Base-by-base conservation (phyloP, 1,284 basidiomycete species). In the Cryptococcus amylolentus region DNA sequence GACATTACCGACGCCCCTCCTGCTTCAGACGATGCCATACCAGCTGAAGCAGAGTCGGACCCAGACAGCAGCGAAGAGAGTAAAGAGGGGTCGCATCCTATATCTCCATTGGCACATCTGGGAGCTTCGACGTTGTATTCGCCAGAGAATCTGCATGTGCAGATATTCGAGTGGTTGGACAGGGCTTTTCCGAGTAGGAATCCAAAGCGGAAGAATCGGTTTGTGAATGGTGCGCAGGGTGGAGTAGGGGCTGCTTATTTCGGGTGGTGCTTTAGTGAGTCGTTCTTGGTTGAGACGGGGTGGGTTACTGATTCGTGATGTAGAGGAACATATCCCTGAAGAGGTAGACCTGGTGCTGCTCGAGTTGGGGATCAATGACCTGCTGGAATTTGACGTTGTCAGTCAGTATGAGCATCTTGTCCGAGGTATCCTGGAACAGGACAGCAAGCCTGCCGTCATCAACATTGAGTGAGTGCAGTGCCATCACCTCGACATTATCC, bases 221-320 rank as follows among this genome's bases (percentile, higher is more conserved):
- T 72, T 37, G 54, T 68, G 12, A 73, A 71, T 45, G 73, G 73
- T 16, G 73, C 73, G 6, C 73, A 75, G 51, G 75, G 75, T 8
- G 75, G 72, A n/a, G 69, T 73, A 0, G 75, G 75, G 1, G 62
- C 69, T 6, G 69, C 67, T 8, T 77, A 77, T 50, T 74, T 73
- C 58, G 67, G 69, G 2, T 75, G 73, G 68, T 77, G 75, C 51
- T 77, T 72, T 51, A 69, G 71, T 73, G 61, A 58, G 69, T 70
- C 14, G 26, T 39, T 12, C 42, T 47, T 31, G 20, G 10, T 46
- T 18, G 18, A 41, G 13, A 18, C 13, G 26, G 26, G 28, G 1
- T 41, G 31, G 4, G 13, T 27, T 27, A 7, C 7, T 35, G 26
- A 40, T 37, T 48, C 47, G n/a, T 38, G 40, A 8, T 14, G 8